These are phyloP conservation scores for Saturnispora galanensis DNA, from an alignment of 805 yeast genomes.

Conservation along the genomic window DNA sequence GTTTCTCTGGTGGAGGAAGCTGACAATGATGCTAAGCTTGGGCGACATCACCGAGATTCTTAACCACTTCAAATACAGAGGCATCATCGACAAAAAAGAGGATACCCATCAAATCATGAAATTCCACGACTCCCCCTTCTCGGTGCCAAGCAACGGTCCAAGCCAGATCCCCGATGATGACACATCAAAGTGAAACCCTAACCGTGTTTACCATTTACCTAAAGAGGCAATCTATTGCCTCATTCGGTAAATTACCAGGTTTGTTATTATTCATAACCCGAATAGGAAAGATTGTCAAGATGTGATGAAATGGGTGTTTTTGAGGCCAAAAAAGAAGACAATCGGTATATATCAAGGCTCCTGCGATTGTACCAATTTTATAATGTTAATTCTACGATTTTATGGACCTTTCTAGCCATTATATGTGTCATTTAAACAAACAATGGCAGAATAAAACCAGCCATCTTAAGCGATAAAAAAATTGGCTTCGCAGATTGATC, in stretches of 20 bases:
- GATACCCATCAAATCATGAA: background rate
- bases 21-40: slow-evolving; percentile 20
- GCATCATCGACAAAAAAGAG: slow-evolving; percentile 6
- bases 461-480: too few species aligned
- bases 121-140: background rate
- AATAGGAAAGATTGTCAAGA: background rate
- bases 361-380: too few species aligned
- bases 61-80: slow-evolving; percentile 14
- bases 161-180: too few species aligned
- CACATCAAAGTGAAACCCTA: background rate
- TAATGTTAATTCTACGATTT: too few species aligned
- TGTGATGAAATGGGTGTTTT: background rate
- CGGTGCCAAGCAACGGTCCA: too few species aligned
- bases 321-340: background rate
- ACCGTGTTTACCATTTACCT: background rate
- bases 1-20: slow-evolving; percentile 45
- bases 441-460: too few species aligned
- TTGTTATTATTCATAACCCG: background rate
- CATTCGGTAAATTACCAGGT: too few species aligned
- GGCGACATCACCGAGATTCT: slow-evolving; percentile 20
- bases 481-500: too few species aligned
- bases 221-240: background rate
- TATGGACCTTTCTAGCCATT: too few species aligned
- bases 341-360: too few species aligned
- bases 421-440: too few species aligned